Percentiles rank a stretch among this genome's conserved stretches.
phyloP scores from a whole-genome alignment of 1,284 basidiomycete species.

The Pulchroboletus neoregius region DNA sequence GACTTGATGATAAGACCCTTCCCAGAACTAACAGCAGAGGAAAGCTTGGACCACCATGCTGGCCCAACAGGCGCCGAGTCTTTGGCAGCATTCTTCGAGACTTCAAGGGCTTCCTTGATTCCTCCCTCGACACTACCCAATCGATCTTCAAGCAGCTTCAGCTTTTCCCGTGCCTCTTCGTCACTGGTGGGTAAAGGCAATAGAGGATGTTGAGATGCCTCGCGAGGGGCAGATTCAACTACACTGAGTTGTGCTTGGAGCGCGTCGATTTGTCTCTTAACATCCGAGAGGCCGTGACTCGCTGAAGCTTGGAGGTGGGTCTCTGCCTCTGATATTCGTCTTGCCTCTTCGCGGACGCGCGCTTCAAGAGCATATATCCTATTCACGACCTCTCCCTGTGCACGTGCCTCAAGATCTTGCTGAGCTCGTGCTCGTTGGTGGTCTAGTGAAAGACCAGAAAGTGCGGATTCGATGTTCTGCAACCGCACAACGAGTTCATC shows the following conservation, averaged over 20 bases:
- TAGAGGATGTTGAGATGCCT: slow-evolving; percentile 7
- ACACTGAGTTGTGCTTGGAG: slow-evolving; percentile 48
- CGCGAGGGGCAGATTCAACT: slow-evolving; percentile 42
- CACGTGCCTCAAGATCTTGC: slow-evolving; percentile 48
- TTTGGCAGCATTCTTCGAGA: slow-evolving; percentile 49
- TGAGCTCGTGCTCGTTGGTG: slow-evolving; percentile 46
- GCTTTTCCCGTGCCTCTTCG: slow-evolving; percentile 53
- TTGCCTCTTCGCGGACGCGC: slow-evolving; percentile 51
- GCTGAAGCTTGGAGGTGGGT: slow-evolving; percentile 44
- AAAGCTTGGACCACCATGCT: slow-evolving; percentile 48
- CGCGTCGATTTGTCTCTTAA: slow-evolving; percentile 54
- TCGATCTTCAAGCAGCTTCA: slow-evolving; percentile 58
- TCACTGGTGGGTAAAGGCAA: slow-evolving; percentile 34
- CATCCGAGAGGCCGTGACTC: slow-evolving; percentile 43
- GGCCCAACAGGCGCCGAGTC: slow-evolving; percentile 32
- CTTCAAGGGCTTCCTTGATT: slow-evolving; percentile 66
- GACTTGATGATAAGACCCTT: slow-evolving; percentile 65
- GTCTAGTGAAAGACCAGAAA: slow-evolving; percentile 56
- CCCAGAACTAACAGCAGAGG: slow-evolving; percentile 38
- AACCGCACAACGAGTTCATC: slow-evolving; percentile 68
- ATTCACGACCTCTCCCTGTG: slow-evolving; percentile 47
- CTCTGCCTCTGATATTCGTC: slow-evolving; percentile 52
- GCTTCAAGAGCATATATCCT: slow-evolving; percentile 54
- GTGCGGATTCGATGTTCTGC: slow-evolving; percentile 56
- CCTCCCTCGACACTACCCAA: slow-evolving; percentile 63